These are phyloP conservation scores for Chrysophaeum taylorii DNA, from an alignment of 352 stramenopile genomes.

Conservation along the genomic window DNA sequence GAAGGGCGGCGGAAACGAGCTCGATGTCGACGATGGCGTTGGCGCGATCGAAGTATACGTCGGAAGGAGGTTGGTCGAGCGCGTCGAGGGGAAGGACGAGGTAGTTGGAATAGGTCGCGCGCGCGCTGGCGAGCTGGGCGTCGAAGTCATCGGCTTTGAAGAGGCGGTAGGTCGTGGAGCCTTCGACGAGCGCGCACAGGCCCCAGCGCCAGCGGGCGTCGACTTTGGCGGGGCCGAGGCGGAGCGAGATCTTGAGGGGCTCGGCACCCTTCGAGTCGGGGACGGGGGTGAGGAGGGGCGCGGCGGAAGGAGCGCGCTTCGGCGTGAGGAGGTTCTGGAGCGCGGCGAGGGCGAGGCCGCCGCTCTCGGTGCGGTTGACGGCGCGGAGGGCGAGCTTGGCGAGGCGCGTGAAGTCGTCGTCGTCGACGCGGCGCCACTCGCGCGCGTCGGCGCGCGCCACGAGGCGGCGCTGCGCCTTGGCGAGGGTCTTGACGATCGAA, in stretches of 20 bases:
- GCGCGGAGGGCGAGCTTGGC: not conserved
- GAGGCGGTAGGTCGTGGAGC: slow-evolving; percentile 7
- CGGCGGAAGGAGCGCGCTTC: not conserved
- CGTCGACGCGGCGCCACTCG: not conserved
- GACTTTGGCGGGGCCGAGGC: not conserved
- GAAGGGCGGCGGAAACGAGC: too few relatives aligned
- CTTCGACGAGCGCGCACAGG: not conserved
- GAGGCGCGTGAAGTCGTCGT: not conserved
- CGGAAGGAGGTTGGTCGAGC: too few relatives aligned
- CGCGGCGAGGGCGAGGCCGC: not conserved
- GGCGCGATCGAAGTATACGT: too few relatives aligned
- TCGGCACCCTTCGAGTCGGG: not conserved
- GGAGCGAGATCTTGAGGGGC: not conserved
- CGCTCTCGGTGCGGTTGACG: not conserved
- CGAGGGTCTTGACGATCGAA: not conserved
- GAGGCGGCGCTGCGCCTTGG: not conserved
- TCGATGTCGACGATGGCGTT: too few relatives aligned
- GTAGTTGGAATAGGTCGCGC: not conserved
- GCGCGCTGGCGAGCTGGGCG: not conserved
- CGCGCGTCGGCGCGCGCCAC: not conserved
- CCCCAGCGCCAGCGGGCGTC: slow-evolving; percentile 5
- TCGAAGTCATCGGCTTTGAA: slow-evolving; percentile 7
- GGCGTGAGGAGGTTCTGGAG: not conserved
- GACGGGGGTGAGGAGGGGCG: not conserved
- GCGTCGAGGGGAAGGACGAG: slow-evolving; percentile 6